A percentile compares a stretch with the other conserved stretches of the same genome.
Conservation (phyloP, 2,329 filamentous ascomycete species). For the Colletotrichum sp. region DNA sequence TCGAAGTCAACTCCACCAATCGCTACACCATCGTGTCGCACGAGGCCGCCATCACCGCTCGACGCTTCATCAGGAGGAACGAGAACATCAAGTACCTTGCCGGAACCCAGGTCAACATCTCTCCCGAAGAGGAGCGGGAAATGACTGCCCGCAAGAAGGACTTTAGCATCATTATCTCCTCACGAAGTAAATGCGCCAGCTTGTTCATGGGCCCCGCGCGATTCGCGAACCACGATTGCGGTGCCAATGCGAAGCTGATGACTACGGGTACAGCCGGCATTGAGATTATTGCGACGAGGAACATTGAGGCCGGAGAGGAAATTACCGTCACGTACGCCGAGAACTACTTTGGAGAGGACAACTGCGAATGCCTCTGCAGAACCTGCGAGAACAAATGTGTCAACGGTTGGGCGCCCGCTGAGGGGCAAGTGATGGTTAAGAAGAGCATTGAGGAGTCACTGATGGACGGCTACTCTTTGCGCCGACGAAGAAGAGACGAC, state of each 20-base stretch:
- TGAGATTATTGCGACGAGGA: slow-evolving; percentile 82
- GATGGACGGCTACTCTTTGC: slow-evolving; percentile 59
- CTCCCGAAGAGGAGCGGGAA: slow-evolving; percentile 85
- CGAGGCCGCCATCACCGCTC: slow-evolving; percentile 86
- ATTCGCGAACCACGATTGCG: slow-evolving; percentile 97
- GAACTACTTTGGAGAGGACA: slow-evolving; percentile 93
- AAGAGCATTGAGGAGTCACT: slow-evolving; percentile 60
- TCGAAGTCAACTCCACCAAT: slow-evolving; percentile 90
- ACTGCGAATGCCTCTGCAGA: slow-evolving; percentile 91
- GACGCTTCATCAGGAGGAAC: slow-evolving; percentile 78
- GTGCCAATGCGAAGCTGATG: slow-evolving; percentile 86
- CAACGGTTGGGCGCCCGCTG: slow-evolving; percentile 81
- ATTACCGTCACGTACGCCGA: slow-evolving; percentile 97
- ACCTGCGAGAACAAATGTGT: slow-evolving; percentile 78
- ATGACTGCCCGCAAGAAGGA: slow-evolving; percentile 85
- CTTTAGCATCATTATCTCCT: slow-evolving; percentile 96
- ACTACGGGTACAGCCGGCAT: slow-evolving; percentile 87
- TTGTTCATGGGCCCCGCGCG: slow-evolving; percentile 94
- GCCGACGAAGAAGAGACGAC: slow-evolving; percentile 57
- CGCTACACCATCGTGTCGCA: slow-evolving; percentile 91
- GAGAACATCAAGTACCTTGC: slow-evolving; percentile 90
- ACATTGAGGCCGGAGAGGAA: slow-evolving; percentile 88
- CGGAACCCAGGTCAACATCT: slow-evolving; percentile 92
- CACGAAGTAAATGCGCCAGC: slow-evolving; percentile 86
- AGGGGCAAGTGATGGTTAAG: slow-evolving; percentile 49